Evolutionary conservation across 2,329 filamentous ascomycete species (phyloP).

Genomic region (Fonsecaea multimorphosa): DNA sequence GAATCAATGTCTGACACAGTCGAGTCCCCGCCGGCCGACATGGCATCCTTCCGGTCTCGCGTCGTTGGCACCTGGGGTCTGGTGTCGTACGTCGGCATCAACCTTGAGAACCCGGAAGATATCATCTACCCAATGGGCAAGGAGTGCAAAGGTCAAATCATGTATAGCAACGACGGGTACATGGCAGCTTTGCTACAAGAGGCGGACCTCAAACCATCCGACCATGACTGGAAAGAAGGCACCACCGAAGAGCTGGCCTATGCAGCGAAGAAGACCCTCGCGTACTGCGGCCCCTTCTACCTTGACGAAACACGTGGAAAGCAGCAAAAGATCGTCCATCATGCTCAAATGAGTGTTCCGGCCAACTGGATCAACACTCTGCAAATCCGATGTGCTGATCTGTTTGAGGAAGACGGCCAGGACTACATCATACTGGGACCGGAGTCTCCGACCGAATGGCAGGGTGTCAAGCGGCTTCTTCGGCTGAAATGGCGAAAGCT

Average conservation of each 20-base stretch:
- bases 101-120: conserved; percentile 20
- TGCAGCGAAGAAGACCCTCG: conserved; percentile 28
- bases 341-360: conserved; percentile 27
- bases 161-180: conserved; percentile 32
- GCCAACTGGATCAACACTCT: conserved; percentile 28
- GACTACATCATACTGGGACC: conserved; percentile 26
- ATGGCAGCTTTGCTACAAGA: conserved; percentile 32
- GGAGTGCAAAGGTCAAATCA: conserved; percentile 32
- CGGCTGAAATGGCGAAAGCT: conserved; percentile 31
- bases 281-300: conserved; percentile 32
- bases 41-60: conserved; percentile 25
- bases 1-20: not conserved
- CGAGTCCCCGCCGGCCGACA: not conserved
- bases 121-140: conserved; percentile 30
- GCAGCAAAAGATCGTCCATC: conserved; percentile 24
- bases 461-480: conserved; percentile 27
- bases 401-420: conserved; percentile 26
- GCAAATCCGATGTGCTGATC: conserved; percentile 27
- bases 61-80: conserved; percentile 33
- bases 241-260: conserved; percentile 22
- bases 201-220: conserved; percentile 22
- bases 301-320: conserved; percentile 25
- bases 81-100: conserved; percentile 20
- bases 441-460: conserved; percentile 11
- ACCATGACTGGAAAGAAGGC: conserved; percentile 16